Evolutionary conservation across 2,329 filamentous ascomycete species (phyloP).

Genomic region (Neocucurbitaria cava): DNA sequence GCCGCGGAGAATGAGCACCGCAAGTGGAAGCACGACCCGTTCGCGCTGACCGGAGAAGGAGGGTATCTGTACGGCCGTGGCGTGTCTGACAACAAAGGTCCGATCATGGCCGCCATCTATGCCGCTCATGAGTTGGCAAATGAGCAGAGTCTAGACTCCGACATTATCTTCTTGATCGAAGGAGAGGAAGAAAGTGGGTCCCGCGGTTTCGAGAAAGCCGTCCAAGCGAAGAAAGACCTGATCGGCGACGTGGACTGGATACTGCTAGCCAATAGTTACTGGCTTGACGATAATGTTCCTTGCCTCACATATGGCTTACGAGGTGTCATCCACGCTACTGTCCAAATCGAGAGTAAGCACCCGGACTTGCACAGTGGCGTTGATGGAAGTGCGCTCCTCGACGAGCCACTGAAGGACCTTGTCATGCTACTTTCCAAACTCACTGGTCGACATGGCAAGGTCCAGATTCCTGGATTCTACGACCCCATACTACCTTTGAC

Average conservation of each 20-base stretch:
- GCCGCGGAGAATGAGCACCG: slow-evolving; percentile 81
- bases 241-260: slow-evolving; percentile 96
- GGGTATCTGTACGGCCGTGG: slow-evolving; percentile 95
- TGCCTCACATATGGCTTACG: slow-evolving; percentile 94
- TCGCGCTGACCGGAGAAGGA: slow-evolving; percentile 85
- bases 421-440: slow-evolving; percentile 82
- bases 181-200: slow-evolving; percentile 97
- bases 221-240: slow-evolving; percentile 78
- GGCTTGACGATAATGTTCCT: slow-evolving; percentile 94
- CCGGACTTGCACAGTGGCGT: slow-evolving; percentile 95
- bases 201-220: slow-evolving; percentile 84
- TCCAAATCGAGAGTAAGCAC: slow-evolving; percentile 83
- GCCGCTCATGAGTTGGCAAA: slow-evolving; percentile 89
- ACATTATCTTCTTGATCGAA: slow-evolving; percentile 93
- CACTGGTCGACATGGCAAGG: slow-evolving; percentile 78
- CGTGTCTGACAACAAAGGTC: slow-evolving; percentile 98
- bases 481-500: slow-evolving; percentile 80
- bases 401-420: slow-evolving; percentile 91
- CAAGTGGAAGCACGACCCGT: slow-evolving; percentile 89
- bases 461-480: slow-evolving; percentile 89
- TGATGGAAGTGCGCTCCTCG: slow-evolving; percentile 88
- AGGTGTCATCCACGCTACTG: slow-evolving; percentile 90
- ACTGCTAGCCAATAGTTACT: slow-evolving; percentile 95
- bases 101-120: slow-evolving; percentile 91
- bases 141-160: slow-evolving; percentile 81